A percentile compares a stretch with the other conserved stretches of the same genome.
phyloP scores from a whole-genome alignment of 495 filamentous ascomycete genomes.

The Tuber borchii region DNA sequence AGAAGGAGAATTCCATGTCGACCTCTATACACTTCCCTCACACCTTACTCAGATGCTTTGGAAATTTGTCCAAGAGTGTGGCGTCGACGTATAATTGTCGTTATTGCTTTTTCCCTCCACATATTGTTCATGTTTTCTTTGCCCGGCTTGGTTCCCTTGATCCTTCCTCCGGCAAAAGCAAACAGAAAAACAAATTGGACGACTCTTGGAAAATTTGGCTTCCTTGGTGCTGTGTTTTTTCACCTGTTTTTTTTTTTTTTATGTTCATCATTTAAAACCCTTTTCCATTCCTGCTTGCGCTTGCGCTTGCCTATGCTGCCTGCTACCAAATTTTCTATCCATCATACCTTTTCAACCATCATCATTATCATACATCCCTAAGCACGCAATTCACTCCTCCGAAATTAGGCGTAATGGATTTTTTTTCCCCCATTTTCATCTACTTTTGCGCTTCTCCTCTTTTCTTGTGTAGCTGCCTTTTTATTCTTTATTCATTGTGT shows the following conservation, averaged over 20 bases:
- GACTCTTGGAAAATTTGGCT: not conserved
- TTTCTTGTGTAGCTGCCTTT: not conserved
- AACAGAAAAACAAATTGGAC: not conserved
- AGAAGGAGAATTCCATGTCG: conserved; percentile 98
- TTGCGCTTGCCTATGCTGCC: not conserved
- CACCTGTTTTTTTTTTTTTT: not conserved
- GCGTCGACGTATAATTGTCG: conserved; percentile 30
- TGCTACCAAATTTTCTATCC: not conserved
- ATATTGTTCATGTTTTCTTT: not conserved
- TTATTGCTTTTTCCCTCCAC: not conserved
- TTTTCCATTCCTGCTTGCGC: not conserved
- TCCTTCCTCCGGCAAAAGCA: not conserved
- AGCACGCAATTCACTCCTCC: too few species aligned
- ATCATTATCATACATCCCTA: not conserved
- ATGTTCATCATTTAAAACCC: not conserved
- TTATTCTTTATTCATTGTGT: not conserved
- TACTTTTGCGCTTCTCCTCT: not conserved
- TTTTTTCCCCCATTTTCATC: not conserved
- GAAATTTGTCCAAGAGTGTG: conserved; percentile 48
- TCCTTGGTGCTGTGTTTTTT: not conserved
- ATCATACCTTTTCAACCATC: not conserved
- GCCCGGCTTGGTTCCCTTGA: not conserved
- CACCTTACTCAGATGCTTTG: conserved; percentile 78
- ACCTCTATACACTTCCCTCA: conserved; percentile 91
- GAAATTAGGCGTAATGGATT: not conserved